Evolutionary conservation across 345 rosid species (phyloP).

Genomic region (Populus deltoides): DNA sequence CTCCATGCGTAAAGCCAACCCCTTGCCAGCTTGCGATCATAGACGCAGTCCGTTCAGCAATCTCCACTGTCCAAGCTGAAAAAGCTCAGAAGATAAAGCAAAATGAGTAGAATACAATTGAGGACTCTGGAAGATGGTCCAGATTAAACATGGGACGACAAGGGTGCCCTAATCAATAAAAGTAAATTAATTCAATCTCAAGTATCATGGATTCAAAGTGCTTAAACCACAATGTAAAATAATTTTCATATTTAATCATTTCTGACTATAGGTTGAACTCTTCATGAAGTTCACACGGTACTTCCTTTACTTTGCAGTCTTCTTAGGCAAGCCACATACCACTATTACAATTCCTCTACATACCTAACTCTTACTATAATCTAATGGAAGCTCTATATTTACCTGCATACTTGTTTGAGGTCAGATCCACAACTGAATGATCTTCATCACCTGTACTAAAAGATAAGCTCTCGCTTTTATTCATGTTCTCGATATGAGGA

Average conservation of each 20-base stretch:
- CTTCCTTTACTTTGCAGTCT: too few species aligned
- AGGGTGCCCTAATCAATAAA: too few species aligned
- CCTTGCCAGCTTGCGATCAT: conserved; percentile 94
- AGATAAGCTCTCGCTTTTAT: conserved; percentile 77
- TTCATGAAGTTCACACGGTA: too few species aligned
- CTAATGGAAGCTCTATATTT: not conserved
- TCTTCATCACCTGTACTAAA: conserved; percentile 77
- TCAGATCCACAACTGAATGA: conserved; percentile 78
- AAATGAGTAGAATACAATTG: not conserved
- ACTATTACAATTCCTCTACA: too few species aligned
- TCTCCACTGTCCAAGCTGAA: conserved; percentile 90
- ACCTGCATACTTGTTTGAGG: conserved; percentile 99
- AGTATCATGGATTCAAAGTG: too few species aligned
- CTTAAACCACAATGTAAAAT: too few species aligned
- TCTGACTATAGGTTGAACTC: too few species aligned
- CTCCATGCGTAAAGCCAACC: conserved; percentile 97
- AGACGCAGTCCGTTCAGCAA: conserved; percentile 87
- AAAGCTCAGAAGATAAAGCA: conserved; percentile 14
- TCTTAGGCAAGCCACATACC: too few species aligned
- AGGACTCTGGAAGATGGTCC: not conserved
- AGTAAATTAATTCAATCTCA: too few species aligned
- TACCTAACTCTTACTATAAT: too few species aligned
- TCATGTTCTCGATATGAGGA: conserved; percentile 78
- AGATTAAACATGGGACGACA: too few species aligned
- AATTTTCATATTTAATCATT: too few species aligned